phyloP scores from a whole-genome alignment of 2,329 filamentous ascomycete genomes.

The Xylariaceae sp. region DNA sequence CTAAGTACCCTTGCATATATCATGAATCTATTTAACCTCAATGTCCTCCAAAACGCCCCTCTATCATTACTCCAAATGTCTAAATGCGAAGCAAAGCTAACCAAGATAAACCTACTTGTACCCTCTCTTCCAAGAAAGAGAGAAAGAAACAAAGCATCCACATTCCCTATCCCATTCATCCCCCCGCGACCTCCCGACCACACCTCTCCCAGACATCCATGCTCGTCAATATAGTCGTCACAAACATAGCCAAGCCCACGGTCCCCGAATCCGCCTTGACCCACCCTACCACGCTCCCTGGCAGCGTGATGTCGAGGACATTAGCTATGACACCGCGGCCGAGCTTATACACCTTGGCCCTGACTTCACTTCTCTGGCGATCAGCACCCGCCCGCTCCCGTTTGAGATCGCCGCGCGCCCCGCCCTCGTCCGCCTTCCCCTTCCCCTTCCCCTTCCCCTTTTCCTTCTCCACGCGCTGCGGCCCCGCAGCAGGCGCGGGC shows the following conservation, averaged over 20 bases:
- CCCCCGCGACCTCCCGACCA: conserved; percentile 32
- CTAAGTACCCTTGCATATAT: too few relatives aligned
- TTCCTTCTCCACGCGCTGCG: conserved; percentile 6
- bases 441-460: conserved; percentile 1
- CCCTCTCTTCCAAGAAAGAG: background rate
- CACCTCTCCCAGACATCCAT: conserved; percentile 63
- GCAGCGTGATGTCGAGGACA: conserved; percentile 63
- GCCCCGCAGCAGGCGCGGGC: conserved; percentile 36
- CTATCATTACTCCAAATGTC: too few relatives aligned
- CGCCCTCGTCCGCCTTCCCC: background rate
- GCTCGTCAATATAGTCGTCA: conserved; percentile 64
- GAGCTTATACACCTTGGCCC: conserved; percentile 40
- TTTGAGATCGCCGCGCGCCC: conserved; percentile 23
- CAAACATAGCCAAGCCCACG: conserved; percentile 61
- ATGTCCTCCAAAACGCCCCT: too few relatives aligned
- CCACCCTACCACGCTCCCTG: conserved; percentile 64
- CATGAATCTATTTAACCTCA: too few relatives aligned
- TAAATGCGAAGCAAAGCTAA: too few relatives aligned
- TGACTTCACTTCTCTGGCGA: conserved; percentile 37
- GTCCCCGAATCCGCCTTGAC: conserved; percentile 52
- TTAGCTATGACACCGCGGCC: conserved; percentile 58
- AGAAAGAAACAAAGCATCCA: background rate
- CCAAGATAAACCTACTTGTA: background rate
- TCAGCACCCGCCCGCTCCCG: conserved; percentile 42
- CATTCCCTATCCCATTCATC: background rate